These are phyloP conservation scores for Neofusicoccum ribis DNA, from an alignment of 2,329 filamentous ascomycete genomes.

Conservation along the genomic window DNA sequence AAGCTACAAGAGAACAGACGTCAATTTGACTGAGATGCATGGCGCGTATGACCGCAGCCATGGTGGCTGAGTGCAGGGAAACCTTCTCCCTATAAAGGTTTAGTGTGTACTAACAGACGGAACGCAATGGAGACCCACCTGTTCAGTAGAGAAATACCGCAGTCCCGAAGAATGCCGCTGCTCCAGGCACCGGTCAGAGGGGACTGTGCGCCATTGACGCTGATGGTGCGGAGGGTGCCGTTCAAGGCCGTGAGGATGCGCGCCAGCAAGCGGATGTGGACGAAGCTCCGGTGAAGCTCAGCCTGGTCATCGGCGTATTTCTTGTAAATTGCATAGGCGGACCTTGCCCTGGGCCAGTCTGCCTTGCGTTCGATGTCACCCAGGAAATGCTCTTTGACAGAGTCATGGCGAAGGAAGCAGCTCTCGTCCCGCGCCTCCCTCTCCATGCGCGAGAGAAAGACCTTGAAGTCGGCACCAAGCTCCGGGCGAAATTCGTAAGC, in stretches of 20 bases:
- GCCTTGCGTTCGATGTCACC: neutral
- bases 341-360: neutral
- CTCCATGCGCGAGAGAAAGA: constrained; percentile 3
- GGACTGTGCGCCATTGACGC: constrained; percentile 5
- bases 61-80: neutral
- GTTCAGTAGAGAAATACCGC: constrained; percentile 4
- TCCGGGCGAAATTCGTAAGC: constrained; percentile 1
- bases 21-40: constrained; percentile 3
- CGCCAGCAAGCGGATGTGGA: constrained; percentile 6
- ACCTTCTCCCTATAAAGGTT: neutral
- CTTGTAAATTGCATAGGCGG: constrained; percentile 1
- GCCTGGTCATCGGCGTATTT: neutral
- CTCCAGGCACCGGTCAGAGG: constrained; percentile 4
- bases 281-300: neutral
- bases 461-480: neutral
- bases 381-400: neutral
- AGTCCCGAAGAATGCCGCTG: neutral
- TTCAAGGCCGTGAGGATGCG: neutral
- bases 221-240: neutral
- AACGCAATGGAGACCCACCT: neutral
- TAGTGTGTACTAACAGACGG: too few species aligned
- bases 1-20: neutral
- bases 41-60: neutral
- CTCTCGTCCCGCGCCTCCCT: neutral
- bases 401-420: constrained; percentile 7